Conservation (phyloP, 106 monocot species). For the Hemerocallis citrina region DNA sequence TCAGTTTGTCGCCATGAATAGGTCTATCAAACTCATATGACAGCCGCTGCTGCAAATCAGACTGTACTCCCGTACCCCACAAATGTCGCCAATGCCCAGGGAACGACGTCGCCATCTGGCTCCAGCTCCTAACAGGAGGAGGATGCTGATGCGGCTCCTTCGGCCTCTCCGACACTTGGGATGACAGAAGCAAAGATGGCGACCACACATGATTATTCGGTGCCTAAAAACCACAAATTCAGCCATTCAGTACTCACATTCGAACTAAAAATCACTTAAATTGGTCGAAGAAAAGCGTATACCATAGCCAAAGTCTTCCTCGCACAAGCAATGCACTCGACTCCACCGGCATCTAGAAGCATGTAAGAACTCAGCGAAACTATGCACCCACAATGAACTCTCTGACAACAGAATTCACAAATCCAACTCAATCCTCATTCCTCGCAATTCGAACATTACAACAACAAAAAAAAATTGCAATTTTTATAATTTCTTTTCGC, state of each 20-base stretch:
- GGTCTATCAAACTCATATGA: conserved; percentile 91
- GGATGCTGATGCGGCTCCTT: no score
- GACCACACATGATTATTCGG: conserved; percentile 53
- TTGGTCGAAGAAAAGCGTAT: not conserved
- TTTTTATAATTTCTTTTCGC: not conserved
- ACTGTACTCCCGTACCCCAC: conserved; percentile 64
- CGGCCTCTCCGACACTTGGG: conserved; percentile 32
- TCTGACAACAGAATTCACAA: conserved; percentile 15
- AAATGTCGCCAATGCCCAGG: conserved; percentile 82
- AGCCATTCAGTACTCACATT: no score
- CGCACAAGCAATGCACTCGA: conserved; percentile 45
- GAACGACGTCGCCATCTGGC: conserved; percentile 37
- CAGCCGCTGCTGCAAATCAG: conserved; percentile 84
- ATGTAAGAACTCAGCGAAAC: conserved; percentile 32
- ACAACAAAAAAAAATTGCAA: not conserved
- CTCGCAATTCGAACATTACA: not conserved
- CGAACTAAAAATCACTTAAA: not conserved
- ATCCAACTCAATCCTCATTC: not conserved
- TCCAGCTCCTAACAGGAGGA: conserved; percentile 51
- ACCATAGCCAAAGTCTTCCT: conserved; percentile 33
- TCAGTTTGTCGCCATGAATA: conserved; percentile 42
- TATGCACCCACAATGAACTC: conserved; percentile 59
- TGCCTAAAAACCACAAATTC: conserved; percentile 24
- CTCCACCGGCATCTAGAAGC: conserved; percentile 54
- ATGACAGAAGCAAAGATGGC: conserved; percentile 29